Base-by-base conservation (phyloP, 169 alveolate genomes). In the Eimeria acervulina region DNA sequence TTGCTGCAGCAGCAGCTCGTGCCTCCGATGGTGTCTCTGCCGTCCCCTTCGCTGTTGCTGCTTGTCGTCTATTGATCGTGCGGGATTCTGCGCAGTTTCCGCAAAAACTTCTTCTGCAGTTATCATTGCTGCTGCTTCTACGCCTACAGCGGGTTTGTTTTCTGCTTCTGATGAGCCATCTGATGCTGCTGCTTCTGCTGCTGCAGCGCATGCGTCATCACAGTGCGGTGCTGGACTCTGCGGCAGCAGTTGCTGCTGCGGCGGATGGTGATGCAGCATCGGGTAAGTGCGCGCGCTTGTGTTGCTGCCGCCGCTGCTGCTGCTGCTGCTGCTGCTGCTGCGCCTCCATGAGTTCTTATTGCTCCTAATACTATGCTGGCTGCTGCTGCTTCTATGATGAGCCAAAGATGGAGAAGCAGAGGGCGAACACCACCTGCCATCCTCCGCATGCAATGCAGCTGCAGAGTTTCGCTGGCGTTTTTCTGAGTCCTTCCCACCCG, bases 291-390 rank as follows among this genome's bases (percentile, higher is more conserved):
- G 28, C 33, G 31, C 61, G 61, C 19, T 40, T 26, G 61, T 19
- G 31, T 47, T 78, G 89, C 68, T 78, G 89, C 40, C 44, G 89
- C 89, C 31, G n/a, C 89, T 40, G 66, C 15, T 81, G 90, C 90
- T n/a, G 33, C 90, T 23, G 63, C 63, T 38, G 33, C 51, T 81
- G 68, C 70, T 31, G 13, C 70, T 42, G 87, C 8, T 19, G 15
- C 87, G 52, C 63, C 63, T 44, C 52, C 61, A 31, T 38, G 61
- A 2, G 61, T 44, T 76, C 63, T 31, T 47, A 28, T 72, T 47
- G 72, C 44, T 51, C 0, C 90, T 44, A 2, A 44, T 42, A 26
- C 61, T 31, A 31, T 44, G 1, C 21, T 47, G 42, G 63, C 36
- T 42, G n/a, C 66, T 21, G 70, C 61, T 44, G 90, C 72, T 44